Conservation (phyloP, 2,329 filamentous ascomycete species). For the Arthrobotrys iridis region DNA sequence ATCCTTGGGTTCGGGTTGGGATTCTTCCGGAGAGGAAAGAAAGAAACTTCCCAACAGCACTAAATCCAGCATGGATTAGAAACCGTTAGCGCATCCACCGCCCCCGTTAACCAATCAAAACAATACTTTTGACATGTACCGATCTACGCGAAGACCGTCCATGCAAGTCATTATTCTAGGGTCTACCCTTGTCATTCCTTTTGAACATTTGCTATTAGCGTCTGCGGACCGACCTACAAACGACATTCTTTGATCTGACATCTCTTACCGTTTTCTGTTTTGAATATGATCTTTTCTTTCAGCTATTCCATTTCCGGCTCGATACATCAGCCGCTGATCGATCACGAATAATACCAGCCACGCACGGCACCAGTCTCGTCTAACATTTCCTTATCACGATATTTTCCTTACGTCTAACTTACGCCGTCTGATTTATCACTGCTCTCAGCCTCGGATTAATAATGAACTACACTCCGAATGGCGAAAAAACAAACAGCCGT, state of each 20-base stretch:
- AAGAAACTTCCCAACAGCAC: constrained; percentile 50
- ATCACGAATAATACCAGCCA: constrained; percentile 48
- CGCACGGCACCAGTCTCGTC: constrained; percentile 27
- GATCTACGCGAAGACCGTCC: constrained; percentile 36
- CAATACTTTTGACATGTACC: constrained; percentile 32
- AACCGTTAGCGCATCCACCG: constrained; percentile 24
- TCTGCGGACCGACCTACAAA: constrained; percentile 20
- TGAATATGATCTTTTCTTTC: constrained; percentile 34
- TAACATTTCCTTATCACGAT: constrained; percentile 30
- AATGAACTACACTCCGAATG: constrained; percentile 39
- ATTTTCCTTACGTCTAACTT: constrained; percentile 13
- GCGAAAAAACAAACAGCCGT: constrained; percentile 16
- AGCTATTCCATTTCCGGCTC: constrained; percentile 40
- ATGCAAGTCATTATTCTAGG: constrained; percentile 31
- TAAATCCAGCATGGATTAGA: constrained; percentile 30
- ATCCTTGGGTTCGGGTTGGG: constrained; percentile 53
- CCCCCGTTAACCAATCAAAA: constrained; percentile 41
- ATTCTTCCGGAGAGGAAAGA: constrained; percentile 52
- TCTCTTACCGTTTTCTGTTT: constrained; percentile 27
- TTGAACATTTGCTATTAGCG: constrained; percentile 29
- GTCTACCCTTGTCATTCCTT: constrained; percentile 52
- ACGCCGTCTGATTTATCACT: constrained; percentile 12
- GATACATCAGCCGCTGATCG: constrained; percentile 11
- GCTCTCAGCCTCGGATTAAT: constrained; percentile 39
- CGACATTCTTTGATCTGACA: constrained; percentile 41